Evolutionary conservation across 495 filamentous ascomycete species (phyloP), one percentile per base, ranked within the genome.

Genomic region (Aspergillus sclerotioniger): DNA sequence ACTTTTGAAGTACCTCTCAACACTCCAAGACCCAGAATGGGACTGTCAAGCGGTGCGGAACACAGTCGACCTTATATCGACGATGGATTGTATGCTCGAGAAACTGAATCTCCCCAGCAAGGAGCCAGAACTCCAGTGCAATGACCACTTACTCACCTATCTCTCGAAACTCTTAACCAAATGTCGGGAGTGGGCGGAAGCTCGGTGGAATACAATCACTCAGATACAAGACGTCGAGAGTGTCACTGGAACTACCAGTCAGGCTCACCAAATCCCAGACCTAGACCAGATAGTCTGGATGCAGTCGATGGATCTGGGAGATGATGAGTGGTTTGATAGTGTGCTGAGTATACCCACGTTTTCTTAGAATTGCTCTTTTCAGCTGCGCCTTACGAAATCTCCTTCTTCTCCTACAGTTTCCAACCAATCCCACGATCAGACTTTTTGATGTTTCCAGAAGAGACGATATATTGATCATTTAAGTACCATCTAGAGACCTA

Each of bases 21-120:
- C 64, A 1, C 69, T 78, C 8, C 51, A 69, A 19, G 67, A 78
- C 47, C 72, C 73, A 45, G 71, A 60, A 1, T 78, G 77, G 76
- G 72, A 78, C 56, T 64, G 62, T 17, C 61, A 67, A 37, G 69
- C 63, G 10, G 70, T 75, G 35, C 67, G 65, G 19, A 67, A 71
- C 47, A 70, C 57, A 19, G 64, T 76, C 1, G 44, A 71, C 54
- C 58, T 78, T 0, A 52, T 66, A 32, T 53, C 53, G 8, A 59
- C 64, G 8, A 54, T 78, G n/a, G 70, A 73, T 17, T 58, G 41
- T 12, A 68, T 75, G 50, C 51, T 60, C 0, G 44, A 71, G 17
- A 67, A 56, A 19, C 56, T 70, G 12, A 60, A 71, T 6, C 21
- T 64, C 31, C 52, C 49, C 6, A 66, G 69, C 41, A 58, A 63